Evolutionary conservation across 768 basidiomycete species (phyloP), one percentile per base, ranked within the genome.

Genomic region (Sarcomyxa edulis): DNA sequence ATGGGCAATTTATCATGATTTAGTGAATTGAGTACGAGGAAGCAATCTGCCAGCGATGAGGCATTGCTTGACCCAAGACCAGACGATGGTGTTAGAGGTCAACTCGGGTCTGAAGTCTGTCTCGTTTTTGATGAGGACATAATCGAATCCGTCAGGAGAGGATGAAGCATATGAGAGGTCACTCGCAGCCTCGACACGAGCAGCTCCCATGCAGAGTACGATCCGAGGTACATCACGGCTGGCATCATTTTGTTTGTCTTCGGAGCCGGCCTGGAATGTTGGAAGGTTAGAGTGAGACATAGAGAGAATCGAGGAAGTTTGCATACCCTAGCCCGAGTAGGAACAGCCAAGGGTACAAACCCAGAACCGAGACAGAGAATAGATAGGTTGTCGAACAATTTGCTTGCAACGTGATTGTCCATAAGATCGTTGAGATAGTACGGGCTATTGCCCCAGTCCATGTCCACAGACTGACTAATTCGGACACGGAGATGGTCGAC

Each of bases 41-140:
- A 73, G 52, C 19, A 74, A 51, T 22, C 78, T 65, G 10, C 81
- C 79, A 11, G 81, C 71, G 43, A 86, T 71, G 21, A 91, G 61
- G 50, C 84, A 83, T 32, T 85, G 74, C 56, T 91, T 92, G 27
- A 91, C 74, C 85, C 85, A 91, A 12, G 58, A 51, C 60, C 85
- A 76, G 42, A 69, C 60, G 12, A 61, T 65, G 16, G 51, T 65
- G 15, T 51, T 52, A 22, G 44, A 48, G 39, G 46, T 47, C 27
- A 59, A 47, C 27, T 58, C 48, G 6, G 53, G 44, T 21, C 45
- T 46, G 34, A 55, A 59, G 25, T 62, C 60, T 9, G 57, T 51
- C 34, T 44, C 53, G 22, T 82, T 76, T 45, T 76, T 74, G 43
- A 80, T 68, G 37, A 92, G 66, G 27, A 88, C 58, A 43, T 78